Conservation (phyloP, 805 yeast species). For the Jamesozyma hellenica region DNA sequence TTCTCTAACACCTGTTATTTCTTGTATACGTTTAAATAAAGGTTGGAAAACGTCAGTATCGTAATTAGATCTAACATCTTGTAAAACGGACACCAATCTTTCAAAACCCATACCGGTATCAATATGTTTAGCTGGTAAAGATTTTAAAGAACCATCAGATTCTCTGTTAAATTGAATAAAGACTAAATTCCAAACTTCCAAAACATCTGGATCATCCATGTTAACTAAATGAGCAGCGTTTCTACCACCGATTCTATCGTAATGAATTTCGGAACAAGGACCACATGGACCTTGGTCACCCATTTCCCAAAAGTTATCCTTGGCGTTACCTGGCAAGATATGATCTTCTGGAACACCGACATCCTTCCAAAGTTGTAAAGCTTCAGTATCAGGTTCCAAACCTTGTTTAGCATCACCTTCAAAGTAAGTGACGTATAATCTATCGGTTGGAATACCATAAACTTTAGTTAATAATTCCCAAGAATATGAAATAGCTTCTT, state of each 20-base stretch:
- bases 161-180: slow-evolving; percentile 96
- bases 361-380: slow-evolving; percentile 73
- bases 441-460: slow-evolving; percentile 66
- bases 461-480: slow-evolving; percentile 88
- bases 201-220: slow-evolving; percentile 94
- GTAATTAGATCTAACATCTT: slow-evolving; percentile 83
- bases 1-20: slow-evolving; percentile 84
- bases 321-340: slow-evolving; percentile 80
- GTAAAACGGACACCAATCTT: slow-evolving; percentile 89
- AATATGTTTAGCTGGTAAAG: slow-evolving; percentile 88
- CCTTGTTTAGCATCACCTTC: slow-evolving; percentile 84
- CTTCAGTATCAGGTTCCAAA: slow-evolving; percentile 87
- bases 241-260: slow-evolving; percentile 97
- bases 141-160: slow-evolving; percentile 63
- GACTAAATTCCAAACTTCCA: slow-evolving; percentile 96
- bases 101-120: slow-evolving; percentile 99
- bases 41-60: slow-evolving; percentile 97
- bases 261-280: slow-evolving; percentile 96
- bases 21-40: slow-evolving; percentile 74
- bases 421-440: slow-evolving; percentile 90
- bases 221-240: slow-evolving; percentile 86
- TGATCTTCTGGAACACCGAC: slow-evolving; percentile 89
- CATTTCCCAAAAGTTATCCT: slow-evolving; percentile 99
- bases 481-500: slow-evolving; percentile 78
- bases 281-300: slow-evolving; percentile 99